Conservation (phyloP, 257 asterid species). For the Gynochthodes officinalis region DNA sequence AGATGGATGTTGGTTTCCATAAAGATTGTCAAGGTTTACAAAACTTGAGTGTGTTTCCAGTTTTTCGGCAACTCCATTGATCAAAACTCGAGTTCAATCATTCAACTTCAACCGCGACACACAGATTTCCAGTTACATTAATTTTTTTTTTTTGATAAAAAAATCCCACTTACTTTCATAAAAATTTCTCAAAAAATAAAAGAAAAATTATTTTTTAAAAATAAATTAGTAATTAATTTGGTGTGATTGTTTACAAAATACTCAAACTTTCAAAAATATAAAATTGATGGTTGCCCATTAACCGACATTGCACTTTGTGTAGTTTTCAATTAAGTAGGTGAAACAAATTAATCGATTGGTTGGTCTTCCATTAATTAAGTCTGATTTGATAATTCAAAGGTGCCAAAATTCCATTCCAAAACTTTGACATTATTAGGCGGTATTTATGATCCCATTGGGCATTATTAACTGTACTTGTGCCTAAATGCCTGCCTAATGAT, state of each 20-base stretch:
- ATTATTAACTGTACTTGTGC: constrained; percentile 2
- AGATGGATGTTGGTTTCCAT: not conserved
- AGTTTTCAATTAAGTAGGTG: not conserved
- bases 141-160: no score
- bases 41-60: constrained; percentile 10
- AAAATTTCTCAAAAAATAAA: no score
- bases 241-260: no score
- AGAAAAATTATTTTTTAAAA: no score
- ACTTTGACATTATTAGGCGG: constrained; percentile 7
- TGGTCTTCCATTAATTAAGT: not conserved
- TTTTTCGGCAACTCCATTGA: not conserved
- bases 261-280: no score
- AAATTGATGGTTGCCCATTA: not conserved
- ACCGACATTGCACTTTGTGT: not conserved
- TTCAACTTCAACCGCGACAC: not conserved
- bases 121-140: no score
- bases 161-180: no score
- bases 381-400: constrained; percentile 1
- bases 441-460: constrained; percentile 5
- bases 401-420: constrained; percentile 11
- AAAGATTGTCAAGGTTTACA: not conserved
- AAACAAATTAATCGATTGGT: not conserved
- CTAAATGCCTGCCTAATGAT: constrained; percentile 8
- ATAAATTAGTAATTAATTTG: no score
- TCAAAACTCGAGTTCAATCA: not conserved